These are phyloP conservation scores for Orobanche coerulescens DNA, from an alignment of 257 asterid genomes.

Conservation along the genomic window DNA sequence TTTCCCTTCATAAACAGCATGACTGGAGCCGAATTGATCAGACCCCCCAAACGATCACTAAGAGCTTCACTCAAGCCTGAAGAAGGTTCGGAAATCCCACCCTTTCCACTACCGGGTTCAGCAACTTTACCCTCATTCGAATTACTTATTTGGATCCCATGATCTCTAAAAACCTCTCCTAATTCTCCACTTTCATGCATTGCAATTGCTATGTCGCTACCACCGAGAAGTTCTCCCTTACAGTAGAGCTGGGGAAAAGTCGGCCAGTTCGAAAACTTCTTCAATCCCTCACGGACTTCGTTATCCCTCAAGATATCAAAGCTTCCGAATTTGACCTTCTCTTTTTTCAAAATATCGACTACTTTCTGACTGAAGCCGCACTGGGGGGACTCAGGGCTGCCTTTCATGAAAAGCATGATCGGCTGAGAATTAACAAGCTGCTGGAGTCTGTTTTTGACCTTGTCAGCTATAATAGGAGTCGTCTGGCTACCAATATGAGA, in stretches of 20 bases:
- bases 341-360: conserved; percentile 77
- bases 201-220: conserved; percentile 69
- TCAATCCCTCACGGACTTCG: conserved; percentile 86
- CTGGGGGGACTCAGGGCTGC: conserved; percentile 71
- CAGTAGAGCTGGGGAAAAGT: conserved; percentile 92
- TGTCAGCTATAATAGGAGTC: conserved; percentile 32
- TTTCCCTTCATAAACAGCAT: conserved; percentile 91
- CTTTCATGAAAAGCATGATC: conserved; percentile 90
- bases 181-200: conserved; percentile 95
- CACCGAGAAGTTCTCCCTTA: conserved; percentile 97
- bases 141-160: conserved; percentile 36
- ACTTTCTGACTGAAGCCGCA: conserved; percentile 94
- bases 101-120: conserved; percentile 38
- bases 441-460: conserved; percentile 44
- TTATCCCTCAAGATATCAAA: conserved; percentile 67
- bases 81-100: conserved; percentile 37
- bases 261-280: conserved; percentile 92
- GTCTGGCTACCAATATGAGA: conserved; percentile 29
- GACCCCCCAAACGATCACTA: conserved; percentile 43
- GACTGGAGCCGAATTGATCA: conserved; percentile 56
- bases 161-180: conserved; percentile 55
- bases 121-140: conserved; percentile 28
- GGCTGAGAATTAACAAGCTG: conserved; percentile 66
- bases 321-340: conserved; percentile 74
- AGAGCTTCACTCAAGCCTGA: conserved; percentile 58